Conservation (phyloP, 2,329 filamentous ascomycete species). For the Colletotrichum destructivum region DNA sequence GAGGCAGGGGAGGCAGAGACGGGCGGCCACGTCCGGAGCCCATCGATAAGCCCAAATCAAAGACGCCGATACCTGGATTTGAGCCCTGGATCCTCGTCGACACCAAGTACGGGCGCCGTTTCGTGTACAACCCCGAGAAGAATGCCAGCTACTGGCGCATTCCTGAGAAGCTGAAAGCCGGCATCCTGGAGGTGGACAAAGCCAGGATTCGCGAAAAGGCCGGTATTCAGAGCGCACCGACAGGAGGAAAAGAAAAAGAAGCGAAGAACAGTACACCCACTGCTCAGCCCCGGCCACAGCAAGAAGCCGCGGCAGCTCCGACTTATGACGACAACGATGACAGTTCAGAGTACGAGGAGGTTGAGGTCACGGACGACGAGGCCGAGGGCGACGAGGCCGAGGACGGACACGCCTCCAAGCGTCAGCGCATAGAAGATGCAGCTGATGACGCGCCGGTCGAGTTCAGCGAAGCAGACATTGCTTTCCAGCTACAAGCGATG, state of each 20-base stretch:
- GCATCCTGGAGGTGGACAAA: slow-evolving; percentile 80
- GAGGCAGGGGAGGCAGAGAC: slow-evolving; percentile 69
- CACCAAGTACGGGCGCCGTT: slow-evolving; percentile 90
- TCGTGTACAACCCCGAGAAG: slow-evolving; percentile 90
- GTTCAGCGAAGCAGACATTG: slow-evolving; percentile 95
- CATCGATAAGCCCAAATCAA: slow-evolving; percentile 84
- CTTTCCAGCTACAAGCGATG: slow-evolving; percentile 91
- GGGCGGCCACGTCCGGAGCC: slow-evolving; percentile 75
- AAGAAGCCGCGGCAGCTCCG: not conserved
- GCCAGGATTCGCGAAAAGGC: slow-evolving; percentile 76
- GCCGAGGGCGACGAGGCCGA: slow-evolving; percentile 54
- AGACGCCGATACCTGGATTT: slow-evolving; percentile 83
- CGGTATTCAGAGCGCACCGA: slow-evolving; percentile 44
- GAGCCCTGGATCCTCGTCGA: slow-evolving; percentile 94
- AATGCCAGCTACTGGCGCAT: slow-evolving; percentile 97
- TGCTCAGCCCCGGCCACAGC: slow-evolving; percentile 29
- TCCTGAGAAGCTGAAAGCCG: slow-evolving; percentile 87
- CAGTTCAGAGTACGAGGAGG: slow-evolving; percentile 83
- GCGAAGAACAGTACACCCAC: slow-evolving; percentile 7
- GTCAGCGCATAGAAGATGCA: slow-evolving; percentile 64
- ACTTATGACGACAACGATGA: slow-evolving; percentile 56
- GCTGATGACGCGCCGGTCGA: slow-evolving; percentile 76
- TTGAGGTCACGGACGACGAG: slow-evolving; percentile 74
- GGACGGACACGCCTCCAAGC: slow-evolving; percentile 72
- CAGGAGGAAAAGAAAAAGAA: slow-evolving; percentile 37